Base-by-base conservation (phyloP, 2,329 filamentous ascomycete species). In the Chrysosphaeria jannelii region DNA sequence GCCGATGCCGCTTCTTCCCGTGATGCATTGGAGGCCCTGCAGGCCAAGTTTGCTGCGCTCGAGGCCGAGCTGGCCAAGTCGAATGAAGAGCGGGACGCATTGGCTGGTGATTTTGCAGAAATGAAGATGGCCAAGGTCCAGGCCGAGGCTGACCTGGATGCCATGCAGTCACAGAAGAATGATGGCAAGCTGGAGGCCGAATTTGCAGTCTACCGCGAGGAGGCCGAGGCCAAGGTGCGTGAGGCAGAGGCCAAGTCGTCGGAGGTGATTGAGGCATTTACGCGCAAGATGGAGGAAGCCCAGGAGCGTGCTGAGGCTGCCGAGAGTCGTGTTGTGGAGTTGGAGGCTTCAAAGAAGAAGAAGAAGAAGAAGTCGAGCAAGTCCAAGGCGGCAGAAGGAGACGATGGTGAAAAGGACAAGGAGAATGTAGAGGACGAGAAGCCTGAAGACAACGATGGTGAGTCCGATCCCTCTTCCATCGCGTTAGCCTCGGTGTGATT, bases 401-500 rank as follows among this genome's bases (percentile, higher is more conserved):
- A 37, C 23, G 36, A 28, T 17, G 25, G 27, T 22, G 27, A 27
- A 27, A 36, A 36, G 19, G 28, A 31, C 31, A 36, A 32, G 25
- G 36, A 37, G 21, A 35, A 33, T 6, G 23, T 22, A 17, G 40
- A 39, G 28, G 29, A 34, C 30, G 36, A 42, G 26, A 35, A 41
- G 36, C 46, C 46, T 39, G 53, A 54, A 57, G 58, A 54, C 57
- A 59, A 65, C 39, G 45, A 47, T 36, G 16, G 7, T 7, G 51
- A 57, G 36, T 36, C 40, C 36, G 61, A 67, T 39, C 47, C 58
- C 48, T 60, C 59, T 43, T 66, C 61, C 39, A 48, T 52, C 40
- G 62, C 61, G 44, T 50, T 67, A 45, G 60, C 61, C 47, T 59
- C 56, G 60, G 62, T 68, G 56, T 53, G 62, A 38, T 10, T n/a